These are phyloP conservation scores for Tetrapisispora namnaoensis DNA, from an alignment of 805 yeast genomes.

Conservation along the genomic window DNA sequence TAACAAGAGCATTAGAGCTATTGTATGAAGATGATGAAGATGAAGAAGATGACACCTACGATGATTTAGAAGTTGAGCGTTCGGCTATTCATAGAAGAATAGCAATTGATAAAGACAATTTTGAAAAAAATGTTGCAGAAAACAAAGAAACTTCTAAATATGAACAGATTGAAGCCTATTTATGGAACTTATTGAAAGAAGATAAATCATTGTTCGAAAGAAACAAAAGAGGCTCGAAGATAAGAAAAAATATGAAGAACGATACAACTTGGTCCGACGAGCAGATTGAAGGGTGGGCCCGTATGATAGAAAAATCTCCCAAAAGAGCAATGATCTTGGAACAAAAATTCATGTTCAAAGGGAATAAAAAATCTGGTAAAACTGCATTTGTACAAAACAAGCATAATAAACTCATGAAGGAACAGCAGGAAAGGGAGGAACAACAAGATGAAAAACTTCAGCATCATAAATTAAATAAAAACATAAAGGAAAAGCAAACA, in stretches of 20 bases:
- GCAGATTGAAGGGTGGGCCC: constrained; percentile 89
- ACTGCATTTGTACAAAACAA: constrained; percentile 23
- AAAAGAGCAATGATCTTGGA: constrained; percentile 52
- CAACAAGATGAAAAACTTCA: not conserved
- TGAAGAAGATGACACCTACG: constrained; percentile 74
- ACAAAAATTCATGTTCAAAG: constrained; percentile 45
- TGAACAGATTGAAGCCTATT: constrained; percentile 41
- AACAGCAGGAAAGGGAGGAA: not conserved
- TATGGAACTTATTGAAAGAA: constrained; percentile 48
- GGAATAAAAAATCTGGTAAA: constrained; percentile 28
- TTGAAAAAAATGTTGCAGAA: constrained; percentile 9
- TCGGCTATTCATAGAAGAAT: constrained; percentile 1
- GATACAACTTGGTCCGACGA: constrained; percentile 72
- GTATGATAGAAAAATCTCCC: constrained; percentile 61
- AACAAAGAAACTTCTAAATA: constrained; percentile 16
- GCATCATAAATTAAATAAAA: not conserved
- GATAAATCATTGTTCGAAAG: constrained; percentile 42
- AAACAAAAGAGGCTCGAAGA: constrained; percentile 39
- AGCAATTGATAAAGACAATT: constrained; percentile 3
- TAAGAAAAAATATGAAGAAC: constrained; percentile 42
- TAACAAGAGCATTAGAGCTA: constrained; percentile 50
- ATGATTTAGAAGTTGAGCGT: constrained; percentile 34
- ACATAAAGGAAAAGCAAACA: constrained; percentile 1
- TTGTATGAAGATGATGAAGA: constrained; percentile 73
- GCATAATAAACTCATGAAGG: not conserved